phyloP scores from a whole-genome alignment of 2,329 filamentous ascomycete species.

The Aureobasidium lini region DNA sequence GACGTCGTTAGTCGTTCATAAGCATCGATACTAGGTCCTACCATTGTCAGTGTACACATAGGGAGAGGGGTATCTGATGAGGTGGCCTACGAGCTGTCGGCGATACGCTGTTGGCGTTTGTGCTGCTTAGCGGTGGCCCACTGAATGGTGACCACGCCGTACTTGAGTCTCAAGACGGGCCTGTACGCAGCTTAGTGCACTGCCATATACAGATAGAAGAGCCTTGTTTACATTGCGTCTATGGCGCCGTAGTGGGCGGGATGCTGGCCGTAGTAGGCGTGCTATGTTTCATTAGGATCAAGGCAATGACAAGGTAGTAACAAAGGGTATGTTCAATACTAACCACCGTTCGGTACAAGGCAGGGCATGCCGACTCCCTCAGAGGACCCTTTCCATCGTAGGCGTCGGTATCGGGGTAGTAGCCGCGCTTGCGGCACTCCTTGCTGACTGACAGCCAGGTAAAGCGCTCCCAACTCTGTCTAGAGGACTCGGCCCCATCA shows the following conservation, averaged over 20 bases:
- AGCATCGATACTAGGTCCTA: background rate
- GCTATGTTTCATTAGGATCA: background rate
- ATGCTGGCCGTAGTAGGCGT: background rate
- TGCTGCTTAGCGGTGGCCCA: background rate
- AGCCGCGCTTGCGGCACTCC: background rate
- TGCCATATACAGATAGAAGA: no score
- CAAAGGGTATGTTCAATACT: background rate
- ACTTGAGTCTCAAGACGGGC: background rate
- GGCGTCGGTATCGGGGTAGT: background rate
- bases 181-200: background rate
- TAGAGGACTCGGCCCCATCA: background rate
- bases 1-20: background rate
- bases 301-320: background rate
- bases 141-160: background rate
- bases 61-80: no score
- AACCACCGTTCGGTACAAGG: background rate
- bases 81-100: background rate
- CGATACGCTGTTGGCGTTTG: background rate
- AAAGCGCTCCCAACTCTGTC: background rate
- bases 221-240: background rate
- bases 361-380: background rate
- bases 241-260: background rate
- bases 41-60: background rate
- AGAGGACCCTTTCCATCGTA: slow-evolving; percentile 6
- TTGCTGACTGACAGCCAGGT: background rate